Evolutionary conservation across 305 asterid genomes (phyloP).

Genomic region (Fraxinus sp.): DNA sequence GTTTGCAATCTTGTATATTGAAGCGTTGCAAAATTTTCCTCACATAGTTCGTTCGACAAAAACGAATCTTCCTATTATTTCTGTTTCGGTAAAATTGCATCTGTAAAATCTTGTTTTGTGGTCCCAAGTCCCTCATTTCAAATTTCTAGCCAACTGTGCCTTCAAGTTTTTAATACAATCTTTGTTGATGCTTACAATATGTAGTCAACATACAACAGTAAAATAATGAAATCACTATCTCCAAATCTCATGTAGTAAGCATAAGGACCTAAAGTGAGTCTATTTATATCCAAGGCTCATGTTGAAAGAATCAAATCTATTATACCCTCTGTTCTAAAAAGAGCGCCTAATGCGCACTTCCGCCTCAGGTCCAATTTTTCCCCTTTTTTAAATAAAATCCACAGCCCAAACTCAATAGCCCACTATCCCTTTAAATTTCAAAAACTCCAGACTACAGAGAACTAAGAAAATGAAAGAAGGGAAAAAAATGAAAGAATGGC

Average conservation of each 20-base stretch:
- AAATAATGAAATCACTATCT: not conserved
- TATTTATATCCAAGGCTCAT: too few species aligned
- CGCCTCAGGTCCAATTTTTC: too few species aligned
- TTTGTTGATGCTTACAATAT: too few species aligned
- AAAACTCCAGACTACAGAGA: too few species aligned
- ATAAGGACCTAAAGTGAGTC: not conserved
- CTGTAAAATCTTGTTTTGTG: not conserved
- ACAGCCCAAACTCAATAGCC: too few species aligned
- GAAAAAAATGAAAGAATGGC: too few species aligned
- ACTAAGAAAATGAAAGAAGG: too few species aligned
- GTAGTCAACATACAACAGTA: not conserved
- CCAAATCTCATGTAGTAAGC: not conserved
- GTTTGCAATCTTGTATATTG: not conserved
- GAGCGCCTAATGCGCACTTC: too few species aligned
- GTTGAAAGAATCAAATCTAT: too few species aligned
- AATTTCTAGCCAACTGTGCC: not conserved
- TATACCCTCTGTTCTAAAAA: too few species aligned
- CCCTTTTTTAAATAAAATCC: too few species aligned
- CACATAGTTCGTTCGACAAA: not conserved
- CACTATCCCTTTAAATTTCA: too few species aligned
- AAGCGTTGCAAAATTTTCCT: not conserved
- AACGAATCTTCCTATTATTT: not conserved
- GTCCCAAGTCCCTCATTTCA: not conserved
- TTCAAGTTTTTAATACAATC: not conserved
- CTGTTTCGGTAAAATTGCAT: not conserved